phyloP scores from a whole-genome alignment of 495 filamentous ascomycete species.

The Annulohypoxylon nitens region DNA sequence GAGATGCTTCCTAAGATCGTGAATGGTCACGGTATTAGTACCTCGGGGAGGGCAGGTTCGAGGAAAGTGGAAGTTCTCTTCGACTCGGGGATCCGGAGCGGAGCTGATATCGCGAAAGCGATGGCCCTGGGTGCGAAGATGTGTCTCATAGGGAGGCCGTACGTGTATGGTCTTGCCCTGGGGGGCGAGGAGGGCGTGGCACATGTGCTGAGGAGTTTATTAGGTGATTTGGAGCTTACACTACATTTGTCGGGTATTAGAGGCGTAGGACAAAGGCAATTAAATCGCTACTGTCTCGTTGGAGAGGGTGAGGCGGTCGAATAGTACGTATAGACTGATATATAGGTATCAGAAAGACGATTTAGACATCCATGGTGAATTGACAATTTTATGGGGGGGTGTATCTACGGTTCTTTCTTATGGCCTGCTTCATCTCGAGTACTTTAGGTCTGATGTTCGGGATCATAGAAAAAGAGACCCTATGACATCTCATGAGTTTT shows the following conservation, averaged over 20 bases:
- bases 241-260: constrained; percentile 40
- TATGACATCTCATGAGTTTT: too few species aligned
- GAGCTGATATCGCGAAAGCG: constrained; percentile 72
- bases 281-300: constrained; percentile 12
- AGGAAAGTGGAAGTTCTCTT: constrained; percentile 66
- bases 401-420: too few species aligned
- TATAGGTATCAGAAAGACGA: too few species aligned
- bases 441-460: too few species aligned
- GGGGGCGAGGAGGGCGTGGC: constrained; percentile 47
- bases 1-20: constrained; percentile 66
- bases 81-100: constrained; percentile 71
- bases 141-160: constrained; percentile 65
- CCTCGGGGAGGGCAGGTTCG: too few species aligned
- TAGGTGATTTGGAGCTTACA: constrained; percentile 45
- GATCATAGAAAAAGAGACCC: too few species aligned
- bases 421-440: too few species aligned
- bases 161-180: constrained; percentile 40
- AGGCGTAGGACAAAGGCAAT: constrained; percentile 19
- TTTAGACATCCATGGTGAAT: too few species aligned
- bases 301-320: constrained; percentile 35
- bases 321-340: too few species aligned
- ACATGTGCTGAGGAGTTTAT: constrained; percentile 42
- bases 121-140: constrained; percentile 70
- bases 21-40: constrained; percentile 57
- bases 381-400: too few species aligned